These are phyloP conservation scores for Eimeria necatrix DNA, from an alignment of 169 alveolate genomes.

Conservation along the genomic window DNA sequence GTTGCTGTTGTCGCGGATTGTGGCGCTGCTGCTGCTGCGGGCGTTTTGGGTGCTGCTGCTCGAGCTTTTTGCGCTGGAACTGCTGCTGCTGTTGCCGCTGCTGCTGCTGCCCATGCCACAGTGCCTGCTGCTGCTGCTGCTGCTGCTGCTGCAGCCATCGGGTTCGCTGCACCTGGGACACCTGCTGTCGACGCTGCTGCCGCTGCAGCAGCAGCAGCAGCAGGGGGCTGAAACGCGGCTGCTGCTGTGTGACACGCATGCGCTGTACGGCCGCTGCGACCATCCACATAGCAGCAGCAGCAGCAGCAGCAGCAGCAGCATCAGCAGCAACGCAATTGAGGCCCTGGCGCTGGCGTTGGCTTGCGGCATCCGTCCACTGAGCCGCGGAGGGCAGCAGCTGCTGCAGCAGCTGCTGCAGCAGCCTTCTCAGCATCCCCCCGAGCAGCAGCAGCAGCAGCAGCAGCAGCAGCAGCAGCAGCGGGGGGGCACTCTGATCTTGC, in stretches of 20 bases:
- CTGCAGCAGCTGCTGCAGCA: neutral
- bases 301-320: slow-evolving; percentile 11
- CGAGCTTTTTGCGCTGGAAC: no score
- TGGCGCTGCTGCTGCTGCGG: no score
- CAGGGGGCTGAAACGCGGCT: neutral
- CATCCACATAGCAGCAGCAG: neutral
- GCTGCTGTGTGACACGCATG: slow-evolving; percentile 22
- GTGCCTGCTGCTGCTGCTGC: neutral
- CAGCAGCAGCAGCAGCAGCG: neutral
- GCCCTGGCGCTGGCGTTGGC: slow-evolving; percentile 17
- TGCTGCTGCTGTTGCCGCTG: slow-evolving; percentile 5
- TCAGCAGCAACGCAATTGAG: slow-evolving; percentile 2
- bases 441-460: neutral
- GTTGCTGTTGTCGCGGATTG: no score
- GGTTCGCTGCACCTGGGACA: neutral
- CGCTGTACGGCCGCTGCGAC: neutral
- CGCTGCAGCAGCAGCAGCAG: slow-evolving; percentile 30
- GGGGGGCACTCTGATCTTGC: neutral
- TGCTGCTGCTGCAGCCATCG: slow-evolving; percentile 1
- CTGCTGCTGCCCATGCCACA: neutral
- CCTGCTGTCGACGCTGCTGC: slow-evolving; percentile 16
- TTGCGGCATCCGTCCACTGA: slow-evolving; percentile 13
- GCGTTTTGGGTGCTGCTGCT: no score
- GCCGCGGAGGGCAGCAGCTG: neutral
- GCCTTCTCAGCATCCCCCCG: neutral